phyloP scores from a whole-genome alignment of 768 basidiomycete species.

The Macrolepiota fuliginosa region DNA sequence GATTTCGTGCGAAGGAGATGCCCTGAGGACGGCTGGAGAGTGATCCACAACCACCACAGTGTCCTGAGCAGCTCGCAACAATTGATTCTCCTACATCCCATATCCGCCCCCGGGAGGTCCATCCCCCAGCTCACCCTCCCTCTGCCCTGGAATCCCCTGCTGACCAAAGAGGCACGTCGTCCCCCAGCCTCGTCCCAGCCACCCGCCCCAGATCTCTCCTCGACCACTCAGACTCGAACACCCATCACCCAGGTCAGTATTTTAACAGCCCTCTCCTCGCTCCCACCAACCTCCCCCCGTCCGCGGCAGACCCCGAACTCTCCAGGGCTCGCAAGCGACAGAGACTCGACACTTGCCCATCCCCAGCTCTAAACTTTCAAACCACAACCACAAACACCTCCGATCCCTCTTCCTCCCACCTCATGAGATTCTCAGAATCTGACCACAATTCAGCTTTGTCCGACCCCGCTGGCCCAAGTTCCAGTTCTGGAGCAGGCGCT shows the following conservation, averaged over 20 bases:
- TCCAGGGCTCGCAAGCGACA: constrained; percentile 69
- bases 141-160: constrained; percentile 43
- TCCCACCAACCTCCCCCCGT: constrained; percentile 1
- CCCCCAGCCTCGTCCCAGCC: constrained; percentile 51
- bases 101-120: constrained; percentile 54
- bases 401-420: constrained; percentile 18
- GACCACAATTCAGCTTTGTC: constrained; percentile 46
- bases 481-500: constrained; percentile 16
- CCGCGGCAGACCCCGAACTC: constrained; percentile 46
- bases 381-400: constrained; percentile 30
- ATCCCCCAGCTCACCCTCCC: constrained; percentile 37
- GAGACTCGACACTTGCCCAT: constrained; percentile 46
- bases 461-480: constrained; percentile 52
- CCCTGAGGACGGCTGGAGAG: constrained; percentile 6
- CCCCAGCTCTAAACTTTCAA: background rate
- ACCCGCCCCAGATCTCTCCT: constrained; percentile 62
- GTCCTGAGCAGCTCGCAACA: constrained; percentile 26
- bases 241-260: background rate
- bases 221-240: constrained; percentile 37
- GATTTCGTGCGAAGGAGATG: constrained; percentile 19
- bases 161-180: constrained; percentile 12
- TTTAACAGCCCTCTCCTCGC: constrained; percentile 12
- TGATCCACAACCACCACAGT: constrained; percentile 18
- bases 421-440: constrained; percentile 53
- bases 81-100: constrained; percentile 70